Evolutionary conservation across 441 rosid genomes (phyloP).

Genomic region (Pelargonium citronellum): DNA sequence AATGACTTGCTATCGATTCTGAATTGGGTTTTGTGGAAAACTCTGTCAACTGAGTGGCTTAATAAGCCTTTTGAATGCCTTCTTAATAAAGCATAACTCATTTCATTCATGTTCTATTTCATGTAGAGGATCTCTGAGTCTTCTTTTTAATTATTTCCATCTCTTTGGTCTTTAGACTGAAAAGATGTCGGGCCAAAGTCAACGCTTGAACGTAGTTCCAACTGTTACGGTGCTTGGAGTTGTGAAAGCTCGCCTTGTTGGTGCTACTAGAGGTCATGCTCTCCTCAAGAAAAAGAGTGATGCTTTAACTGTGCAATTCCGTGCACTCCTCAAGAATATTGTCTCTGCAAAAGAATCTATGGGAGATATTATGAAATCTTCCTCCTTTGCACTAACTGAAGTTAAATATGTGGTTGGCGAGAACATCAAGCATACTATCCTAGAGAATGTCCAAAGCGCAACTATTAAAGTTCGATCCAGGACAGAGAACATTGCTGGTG

Average conservation of each 20-base stretch:
- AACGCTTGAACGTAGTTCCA: conserved; percentile 25
- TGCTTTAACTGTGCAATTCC: conserved; percentile 26
- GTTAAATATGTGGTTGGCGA: conserved; percentile 24
- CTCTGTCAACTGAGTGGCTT: neutral
- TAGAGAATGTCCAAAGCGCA: conserved; percentile 24
- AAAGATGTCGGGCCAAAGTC: conserved; percentile 26
- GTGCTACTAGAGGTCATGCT: conserved; percentile 27
- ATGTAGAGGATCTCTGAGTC: neutral
- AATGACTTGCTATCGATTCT: too few species aligned
- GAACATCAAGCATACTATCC: conserved; percentile 20
- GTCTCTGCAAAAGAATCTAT: conserved; percentile 23
- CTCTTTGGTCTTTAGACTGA: neutral
- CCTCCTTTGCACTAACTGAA: conserved; percentile 25
- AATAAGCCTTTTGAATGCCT: neutral
- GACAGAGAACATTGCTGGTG: conserved; percentile 25
- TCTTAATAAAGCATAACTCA: too few species aligned
- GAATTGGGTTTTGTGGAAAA: too few species aligned
- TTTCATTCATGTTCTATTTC: too few species aligned
- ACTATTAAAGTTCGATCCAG: conserved; percentile 22
- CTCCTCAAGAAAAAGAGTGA: conserved; percentile 27
- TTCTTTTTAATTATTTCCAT: neutral
- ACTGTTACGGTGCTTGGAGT: conserved; percentile 23
- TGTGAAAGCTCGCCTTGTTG: conserved; percentile 25
- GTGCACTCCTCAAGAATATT: conserved; percentile 22
- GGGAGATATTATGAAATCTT: conserved; percentile 24